Evolutionary conservation across 2,329 filamentous ascomycete species (phyloP), one percentile per base, ranked within the genome.

Genomic region (Nothopassalora personata): DNA sequence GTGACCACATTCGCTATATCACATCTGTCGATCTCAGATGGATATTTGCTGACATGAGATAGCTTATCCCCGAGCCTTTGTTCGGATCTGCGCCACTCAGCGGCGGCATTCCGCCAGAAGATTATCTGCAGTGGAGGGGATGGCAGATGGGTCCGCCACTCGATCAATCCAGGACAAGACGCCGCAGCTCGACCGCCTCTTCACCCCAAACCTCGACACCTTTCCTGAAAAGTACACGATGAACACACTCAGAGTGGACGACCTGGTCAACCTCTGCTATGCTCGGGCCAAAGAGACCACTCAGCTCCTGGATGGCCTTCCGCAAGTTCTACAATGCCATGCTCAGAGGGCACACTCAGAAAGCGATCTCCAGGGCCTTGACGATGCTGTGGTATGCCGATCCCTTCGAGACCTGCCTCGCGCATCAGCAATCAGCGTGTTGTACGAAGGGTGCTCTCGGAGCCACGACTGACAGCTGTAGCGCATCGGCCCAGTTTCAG

Each of bases 321-420:
- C 60, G 58, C 60, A 60, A 57, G 43, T 64, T 52, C 57, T 61
- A 56, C 58, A 58, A 50, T 47, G 36, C 47, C 53, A 30, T 61
- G 53, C 56, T 66, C 60, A 46, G 53, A 60, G 45, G 52, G 43
- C 55, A 61, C 51, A 56, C 60, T 39, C 82, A 84, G 72, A 83
- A 83, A 72, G 73, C 74, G 45, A 79, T 80, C 56, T 84, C 81
- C 45, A 76, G 75, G 13, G 73, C 78, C 61, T 69, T 84, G 60
- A 77, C 74, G 23, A 67, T 70, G 31, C 72, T 83, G 60, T 84
- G 81, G 82, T 70, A 75, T 52, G 70, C 73, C 36, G 81, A 84
- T 62, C 74, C 73, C 50, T 78, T 77, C 72, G 33, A 43, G 39
- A 13, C 30, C 47, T n/a, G n/a, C 7, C 53, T 10, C 48, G 28